Evolutionary conservation across 2,329 filamentous ascomycete species (phyloP).

Genomic region (Colletotrichum paranaense): DNA sequence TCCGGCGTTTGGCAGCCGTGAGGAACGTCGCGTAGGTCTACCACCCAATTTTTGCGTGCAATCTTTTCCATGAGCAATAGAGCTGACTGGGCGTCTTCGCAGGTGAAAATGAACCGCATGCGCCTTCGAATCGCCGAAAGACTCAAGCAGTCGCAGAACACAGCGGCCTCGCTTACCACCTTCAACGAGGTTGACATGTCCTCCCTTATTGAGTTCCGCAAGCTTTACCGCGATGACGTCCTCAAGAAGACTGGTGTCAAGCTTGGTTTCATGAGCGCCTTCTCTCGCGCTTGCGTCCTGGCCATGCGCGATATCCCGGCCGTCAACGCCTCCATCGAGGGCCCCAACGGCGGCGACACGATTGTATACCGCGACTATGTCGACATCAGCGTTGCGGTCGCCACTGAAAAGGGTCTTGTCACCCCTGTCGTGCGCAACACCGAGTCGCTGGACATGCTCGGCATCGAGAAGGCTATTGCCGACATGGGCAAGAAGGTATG

Average conservation of each 20-base stretch:
- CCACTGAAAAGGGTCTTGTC: constrained; percentile 96
- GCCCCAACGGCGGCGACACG: constrained; percentile 92
- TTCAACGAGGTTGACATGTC: constrained; percentile 99
- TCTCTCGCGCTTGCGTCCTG: constrained; percentile 87
- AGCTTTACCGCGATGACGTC: constrained; percentile 95
- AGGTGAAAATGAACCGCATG: constrained; percentile 99
- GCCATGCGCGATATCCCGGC: constrained; percentile 96
- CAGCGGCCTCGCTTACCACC: constrained; percentile 93
- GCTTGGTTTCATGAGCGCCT: constrained; percentile 99
- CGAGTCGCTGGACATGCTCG: constrained; percentile 87
- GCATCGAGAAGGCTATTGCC: constrained; percentile 90
- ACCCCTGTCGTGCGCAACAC: constrained; percentile 96
- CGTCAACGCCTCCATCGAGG: constrained; percentile 97
- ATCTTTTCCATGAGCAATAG: neutral
- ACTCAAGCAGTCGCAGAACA: constrained; percentile 99
- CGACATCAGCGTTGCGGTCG: constrained; percentile 96
- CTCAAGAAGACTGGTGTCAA: constrained; percentile 97
- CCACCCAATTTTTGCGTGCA: neutral
- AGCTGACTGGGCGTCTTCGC: neutral
- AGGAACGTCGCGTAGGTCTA: constrained; percentile 83
- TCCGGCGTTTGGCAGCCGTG: constrained; percentile 74
- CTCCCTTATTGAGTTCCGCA: constrained; percentile 95
- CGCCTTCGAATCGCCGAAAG: constrained; percentile 96
- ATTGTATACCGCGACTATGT: constrained; percentile 99
- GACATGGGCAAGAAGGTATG: constrained; percentile 93